Percentiles rank a stretch among this genome's conserved stretches.
phyloP scores from a whole-genome alignment of 805 yeast species.

The Barnettozyma botsteinii region DNA sequence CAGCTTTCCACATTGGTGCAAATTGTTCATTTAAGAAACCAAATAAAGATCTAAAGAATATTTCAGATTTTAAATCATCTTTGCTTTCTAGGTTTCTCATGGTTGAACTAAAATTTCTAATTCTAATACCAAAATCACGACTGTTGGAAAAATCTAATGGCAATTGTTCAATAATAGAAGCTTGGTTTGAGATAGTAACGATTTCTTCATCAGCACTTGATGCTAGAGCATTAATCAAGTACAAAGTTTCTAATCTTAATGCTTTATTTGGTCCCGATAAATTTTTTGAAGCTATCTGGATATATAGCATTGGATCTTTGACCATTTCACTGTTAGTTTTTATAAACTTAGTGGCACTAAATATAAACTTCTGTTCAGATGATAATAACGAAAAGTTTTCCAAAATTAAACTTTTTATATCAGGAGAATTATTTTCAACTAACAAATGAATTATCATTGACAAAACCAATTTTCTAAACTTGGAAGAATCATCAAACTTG shows the following conservation, averaged over 20 bases:
- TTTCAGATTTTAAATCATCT: conserved; percentile 19
- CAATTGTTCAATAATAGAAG: conserved; percentile 59
- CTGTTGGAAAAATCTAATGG: conserved; percentile 66
- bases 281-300: conserved; percentile 30
- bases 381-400: conserved; percentile 17
- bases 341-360: conserved; percentile 16
- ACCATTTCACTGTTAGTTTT: conserved; percentile 2
- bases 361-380: conserved; percentile 17
- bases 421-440: conserved; percentile 2
- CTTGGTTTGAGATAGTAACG: conserved; percentile 41
- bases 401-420: conserved; percentile 5
- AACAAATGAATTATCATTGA: conserved; percentile 17
- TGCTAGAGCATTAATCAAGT: conserved; percentile 34
- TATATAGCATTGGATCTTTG: conserved; percentile 10
- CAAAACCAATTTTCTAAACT: conserved; percentile 13
- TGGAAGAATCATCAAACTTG: conserved; percentile 2
- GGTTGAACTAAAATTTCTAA: conserved; percentile 52
- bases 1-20: conserved; percentile 83
- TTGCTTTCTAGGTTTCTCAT: conserved; percentile 26
- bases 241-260: conserved; percentile 46
- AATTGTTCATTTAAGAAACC: conserved; percentile 74
- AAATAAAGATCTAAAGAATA: conserved; percentile 45
- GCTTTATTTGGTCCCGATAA: conserved; percentile 45
- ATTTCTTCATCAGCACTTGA: conserved; percentile 25
- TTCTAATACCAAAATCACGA: conserved; percentile 67